Base-by-base conservation (phyloP, 495 filamentous ascomycete species). In the Xylaria scruposa region DNA sequence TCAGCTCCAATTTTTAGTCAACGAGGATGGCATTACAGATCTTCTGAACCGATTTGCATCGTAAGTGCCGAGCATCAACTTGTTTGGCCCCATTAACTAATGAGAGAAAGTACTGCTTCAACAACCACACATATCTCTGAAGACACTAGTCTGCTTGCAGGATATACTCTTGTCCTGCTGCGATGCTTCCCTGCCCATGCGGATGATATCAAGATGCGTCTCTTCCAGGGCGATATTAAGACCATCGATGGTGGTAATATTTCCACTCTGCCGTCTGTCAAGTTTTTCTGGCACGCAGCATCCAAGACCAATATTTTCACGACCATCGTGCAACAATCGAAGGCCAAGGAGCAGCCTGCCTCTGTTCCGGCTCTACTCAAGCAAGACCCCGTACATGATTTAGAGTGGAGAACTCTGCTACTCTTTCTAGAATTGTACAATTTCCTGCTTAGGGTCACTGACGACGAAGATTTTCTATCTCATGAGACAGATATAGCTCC, bases 121-220 rank as follows among this genome's bases (percentile, higher is more conserved):
- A 70, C 75, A 7, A 74, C 78, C 1, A 68, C 62, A 8, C 78
- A 78, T 29, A 79, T 85, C 64, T 76, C 81, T 40, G 83, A 88
- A 67, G 90, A 94, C 76, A 91, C 93, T 0, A 90, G 89, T 71
- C 82, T 92, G 15, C 86, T 98, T 58, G 94, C 97, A 58, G 92
- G 90, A 58, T 98, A 97, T 78, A 93, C 94, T 3, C 84, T 98
- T 53, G 96, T 93, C 17, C 81, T 99, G 10, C 81, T 98, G 8
- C 89, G 92, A 69, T 92, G 94, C 67, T 99, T 99, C 74, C 96
- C 95, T 24, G 85, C 88, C 10, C 87, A 89, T 49, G 89, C 90
- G 24, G 94, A 97, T 75, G 97, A 98, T 65, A 97, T 98, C 64
- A 91, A 95, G 0, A 97, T 98, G 93, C 97, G 96, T 86, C 83